These are phyloP conservation scores for Infundibulicybe gibba DNA, from an alignment of 768 basidiomycete species.

Conservation along the genomic window DNA sequence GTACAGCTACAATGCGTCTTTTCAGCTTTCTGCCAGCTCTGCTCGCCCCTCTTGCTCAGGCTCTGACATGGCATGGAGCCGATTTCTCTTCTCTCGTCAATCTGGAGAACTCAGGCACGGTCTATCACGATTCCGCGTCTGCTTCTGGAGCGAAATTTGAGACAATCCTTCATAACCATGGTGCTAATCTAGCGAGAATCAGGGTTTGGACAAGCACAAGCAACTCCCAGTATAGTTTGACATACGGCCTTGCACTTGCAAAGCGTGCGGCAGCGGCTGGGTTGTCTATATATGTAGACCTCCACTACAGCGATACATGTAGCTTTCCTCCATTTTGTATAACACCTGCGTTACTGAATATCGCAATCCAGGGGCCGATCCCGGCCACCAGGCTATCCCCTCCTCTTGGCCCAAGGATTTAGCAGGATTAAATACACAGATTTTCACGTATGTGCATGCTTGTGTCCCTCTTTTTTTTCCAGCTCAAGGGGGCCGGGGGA, in stretches of 20 bases:
- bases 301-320: constrained; percentile 69
- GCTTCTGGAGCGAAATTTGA: constrained; percentile 37
- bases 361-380: constrained; percentile 51
- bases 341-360: neutral
- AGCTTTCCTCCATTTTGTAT: constrained; percentile 9
- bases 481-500: neutral
- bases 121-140: constrained; percentile 37
- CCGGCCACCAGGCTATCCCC: constrained; percentile 58
- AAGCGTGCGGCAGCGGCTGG: constrained; percentile 55
- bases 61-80: constrained; percentile 48
- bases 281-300: constrained; percentile 50
- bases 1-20: constrained; percentile 17
- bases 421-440: constrained; percentile 50
- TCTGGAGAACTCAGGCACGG: constrained; percentile 44
- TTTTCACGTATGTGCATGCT: constrained; percentile 38
- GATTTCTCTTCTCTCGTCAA: constrained; percentile 54
- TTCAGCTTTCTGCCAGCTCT: constrained; percentile 12
- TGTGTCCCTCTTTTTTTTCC: neutral
- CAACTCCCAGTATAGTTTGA: constrained; percentile 43
- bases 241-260: constrained; percentile 48
- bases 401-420: constrained; percentile 51
- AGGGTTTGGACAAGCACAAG: constrained; percentile 63
- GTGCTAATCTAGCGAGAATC: constrained; percentile 55
- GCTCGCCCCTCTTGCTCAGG: constrained; percentile 20
- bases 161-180: constrained; percentile 48